These are phyloP conservation scores for Curvularia lunata DNA, from an alignment of 2,329 filamentous ascomycete species.

Conservation along the genomic window DNA sequence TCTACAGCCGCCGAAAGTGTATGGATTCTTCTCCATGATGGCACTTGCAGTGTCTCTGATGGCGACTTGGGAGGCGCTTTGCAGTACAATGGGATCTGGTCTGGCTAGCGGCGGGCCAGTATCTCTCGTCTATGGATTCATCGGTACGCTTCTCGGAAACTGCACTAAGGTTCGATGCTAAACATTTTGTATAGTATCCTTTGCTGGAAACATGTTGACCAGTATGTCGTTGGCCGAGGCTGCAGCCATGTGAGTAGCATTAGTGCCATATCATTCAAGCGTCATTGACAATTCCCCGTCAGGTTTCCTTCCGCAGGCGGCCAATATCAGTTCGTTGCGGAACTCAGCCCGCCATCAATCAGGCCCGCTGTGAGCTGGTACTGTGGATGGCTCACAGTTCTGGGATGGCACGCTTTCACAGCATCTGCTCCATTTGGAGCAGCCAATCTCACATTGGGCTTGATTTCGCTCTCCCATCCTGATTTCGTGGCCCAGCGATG, in stretches of 20 bases:
- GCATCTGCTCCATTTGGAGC: slow-evolving; percentile 32
- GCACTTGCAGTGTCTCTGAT: slow-evolving; percentile 11
- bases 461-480: slow-evolving; percentile 43
- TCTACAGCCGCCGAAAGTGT: slow-evolving; percentile 15
- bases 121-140: slow-evolving; percentile 13
- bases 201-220: slow-evolving; percentile 9
- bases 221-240: slow-evolving; percentile 9
- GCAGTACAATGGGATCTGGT: slow-evolving; percentile 14
- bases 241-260: slow-evolving; percentile 10
- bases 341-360: slow-evolving; percentile 7
- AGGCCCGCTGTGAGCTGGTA: slow-evolving; percentile 4
- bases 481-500: slow-evolving; percentile 50
- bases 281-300: background rate
- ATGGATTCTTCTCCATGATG: slow-evolving; percentile 8
- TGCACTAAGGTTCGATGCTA: background rate
- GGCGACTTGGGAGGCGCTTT: slow-evolving; percentile 16
- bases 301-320: slow-evolving; percentile 16
- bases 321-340: slow-evolving; percentile 14
- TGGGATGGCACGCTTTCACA: slow-evolving; percentile 47
- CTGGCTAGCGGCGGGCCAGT: slow-evolving; percentile 13
- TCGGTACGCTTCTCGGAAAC: slow-evolving; percentile 4
- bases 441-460: slow-evolving; percentile 30
- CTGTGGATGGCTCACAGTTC: slow-evolving; percentile 30
- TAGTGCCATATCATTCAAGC: background rate
- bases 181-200: slow-evolving; percentile 1